Evolutionary conservation across 202 grass and related monocot genomes (phyloP).

Genomic region (Eragrostis tef): DNA sequence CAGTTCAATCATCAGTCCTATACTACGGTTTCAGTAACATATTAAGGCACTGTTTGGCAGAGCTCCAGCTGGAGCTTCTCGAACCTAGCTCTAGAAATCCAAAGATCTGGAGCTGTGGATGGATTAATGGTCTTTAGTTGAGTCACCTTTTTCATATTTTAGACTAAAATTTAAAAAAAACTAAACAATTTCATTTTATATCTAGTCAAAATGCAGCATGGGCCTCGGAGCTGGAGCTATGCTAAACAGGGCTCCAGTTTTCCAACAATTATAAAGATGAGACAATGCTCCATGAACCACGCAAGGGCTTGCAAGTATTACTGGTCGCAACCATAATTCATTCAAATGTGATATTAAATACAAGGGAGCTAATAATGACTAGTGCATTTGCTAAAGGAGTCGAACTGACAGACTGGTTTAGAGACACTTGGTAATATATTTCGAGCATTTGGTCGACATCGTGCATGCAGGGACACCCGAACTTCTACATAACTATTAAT

Average conservation of each 20-base stretch:
- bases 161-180: too few relatives aligned
- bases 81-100: too few relatives aligned
- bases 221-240: too few relatives aligned
- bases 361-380: background rate
- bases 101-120: too few relatives aligned
- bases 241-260: background rate
- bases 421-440: background rate
- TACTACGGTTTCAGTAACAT: background rate
- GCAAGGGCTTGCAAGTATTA: background rate
- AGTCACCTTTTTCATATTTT: too few relatives aligned
- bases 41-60: too few relatives aligned
- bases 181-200: too few relatives aligned
- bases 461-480: background rate
- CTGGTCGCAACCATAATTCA: background rate
- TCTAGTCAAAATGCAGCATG: too few relatives aligned
- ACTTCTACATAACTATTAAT: constrained; percentile 25
- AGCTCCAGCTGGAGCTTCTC: too few relatives aligned
- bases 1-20: background rate
- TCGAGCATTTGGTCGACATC: background rate
- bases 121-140: too few relatives aligned
- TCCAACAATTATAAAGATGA: background rate
- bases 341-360: background rate
- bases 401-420: background rate
- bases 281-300: background rate
- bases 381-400: background rate